Evolutionary conservation across 805 yeast species (phyloP), one percentile per base, ranked within the genome.

Genomic region (Wickerhamiella nectarea): DNA sequence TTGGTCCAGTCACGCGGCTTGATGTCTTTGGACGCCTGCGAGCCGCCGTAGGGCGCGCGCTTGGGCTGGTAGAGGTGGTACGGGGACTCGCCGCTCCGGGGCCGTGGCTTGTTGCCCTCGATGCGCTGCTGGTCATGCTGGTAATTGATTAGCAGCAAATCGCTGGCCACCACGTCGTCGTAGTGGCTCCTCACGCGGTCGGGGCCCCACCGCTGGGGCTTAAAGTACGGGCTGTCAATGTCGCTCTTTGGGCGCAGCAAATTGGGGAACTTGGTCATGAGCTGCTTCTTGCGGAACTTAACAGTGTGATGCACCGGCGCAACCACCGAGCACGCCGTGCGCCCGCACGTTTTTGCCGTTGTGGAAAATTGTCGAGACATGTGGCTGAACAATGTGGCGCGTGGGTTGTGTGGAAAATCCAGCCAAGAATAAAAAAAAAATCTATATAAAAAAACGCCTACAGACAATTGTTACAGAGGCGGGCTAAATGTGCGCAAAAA

Each of bases 281-380:
- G 71, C 44, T 74, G 73, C 31, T 76, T 65, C 61, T 91, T 91
- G 55, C 74, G 71, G 56, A 84, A 76, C 51, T 74, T 75, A 36
- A 89, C 82, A 47, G 75, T 71, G 63, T 91, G 98, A 61, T 91
- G 98, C 12, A 89, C 93, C 1, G 98, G 97, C 41, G 80, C 74
- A 29, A 84, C 87, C 41, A 83, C 72, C 33, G 93, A 80, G 60
- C 72, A 74, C 24, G 76, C 80, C 40, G 71, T 50, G 22, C 52
- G 48, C 41, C 58, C 58, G 12, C 41, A 40, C 8, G 34, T 46
- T 14, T 33, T 6, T 18, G 55, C 48, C 17, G 54, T 45, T 18
- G 57, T 48, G 31, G 54, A 50, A 47, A 52, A 52, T 6, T 39
- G 42, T 18, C 42, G 35, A 29, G 36, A 39, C 42, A 39, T 39